Evolutionary conservation across 371 early-diverging fungal species (phyloP), one percentile per base, ranked within the genome.

Genomic region (Mucor mucedo): DNA sequence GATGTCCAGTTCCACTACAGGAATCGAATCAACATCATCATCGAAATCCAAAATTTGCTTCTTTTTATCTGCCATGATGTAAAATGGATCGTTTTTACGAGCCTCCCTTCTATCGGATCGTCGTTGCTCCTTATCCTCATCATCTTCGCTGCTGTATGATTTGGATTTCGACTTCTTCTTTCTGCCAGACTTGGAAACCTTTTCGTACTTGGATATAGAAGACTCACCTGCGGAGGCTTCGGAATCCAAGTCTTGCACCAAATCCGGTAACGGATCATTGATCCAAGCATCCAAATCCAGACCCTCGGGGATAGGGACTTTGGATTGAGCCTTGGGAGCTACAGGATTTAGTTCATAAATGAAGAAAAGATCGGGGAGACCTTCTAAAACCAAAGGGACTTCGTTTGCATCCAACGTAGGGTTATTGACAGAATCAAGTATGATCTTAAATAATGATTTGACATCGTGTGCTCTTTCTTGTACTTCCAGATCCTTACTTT

Each of bases 271-370:
- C 8, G 89, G 87, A 11, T 87, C 85, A 56, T 85, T 82, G 57
- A 96, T 93, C 89, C 90, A 91, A 9, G 84, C 66, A 55, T 95
- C 95, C 38, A 96, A 70, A 67, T 95, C 93, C 58, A 97, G 68
- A 10, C 89, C 94, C n/a, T 93, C 91, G 10, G 96, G 96, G 1
- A 94, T 73, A 21, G 93, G 92, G 0, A 98, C 94, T 69, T 93
- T 93, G 60, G 84, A 83, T 72, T 96, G 96, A 0, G 97, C 96
- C 55, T 90, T 93, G n/a, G 91, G 88, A 3, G 94, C 93, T 0
- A 98, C 96, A 1, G 97, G 97, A 61, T 95, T 95, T 14, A 98
- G 78, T 54, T 95, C 96, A 60, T 91, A 93, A 7, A 77, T 75
- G 55, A 91, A 91, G 69, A 95, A 90, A 8, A 89, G 64, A 9